A percentile compares a stretch with the other conserved stretches of the same genome.
These are phyloP conservation scores for Geoglossum glabrum DNA, from an alignment of 495 filamentous ascomycete species.

Conservation along the genomic window DNA sequence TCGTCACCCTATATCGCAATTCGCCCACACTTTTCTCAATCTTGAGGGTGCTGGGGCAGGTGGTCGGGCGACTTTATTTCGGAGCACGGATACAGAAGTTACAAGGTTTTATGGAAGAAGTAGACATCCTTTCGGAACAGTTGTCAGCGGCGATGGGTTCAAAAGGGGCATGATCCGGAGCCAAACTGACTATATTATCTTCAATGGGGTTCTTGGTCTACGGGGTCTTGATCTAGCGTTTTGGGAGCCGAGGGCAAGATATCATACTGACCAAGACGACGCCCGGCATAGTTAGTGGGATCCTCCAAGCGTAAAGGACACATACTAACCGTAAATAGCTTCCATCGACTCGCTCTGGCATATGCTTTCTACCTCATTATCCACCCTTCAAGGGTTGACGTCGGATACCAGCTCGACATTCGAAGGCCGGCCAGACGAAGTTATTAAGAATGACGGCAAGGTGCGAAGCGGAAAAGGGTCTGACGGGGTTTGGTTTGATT, in stretches of 20 bases:
- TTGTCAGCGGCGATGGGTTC: constrained; percentile 68
- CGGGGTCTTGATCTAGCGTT: constrained; percentile 88
- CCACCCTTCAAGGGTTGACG: constrained; percentile 48
- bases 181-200: constrained; percentile 78
- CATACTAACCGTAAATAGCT: constrained; percentile 11
- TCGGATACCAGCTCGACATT: constrained; percentile 49
- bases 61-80: constrained; percentile 69
- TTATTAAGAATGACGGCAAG: constrained; percentile 28
- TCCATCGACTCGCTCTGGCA: constrained; percentile 68
- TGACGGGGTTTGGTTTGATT: constrained; percentile 78
- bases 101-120: constrained; percentile 53
- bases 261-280: constrained; percentile 86
- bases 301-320: constrained; percentile 2
- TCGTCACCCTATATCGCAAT: constrained; percentile 54
- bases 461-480: constrained; percentile 48
- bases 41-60: constrained; percentile 91
- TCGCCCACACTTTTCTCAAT: constrained; percentile 75
- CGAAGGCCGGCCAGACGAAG: constrained; percentile 21
- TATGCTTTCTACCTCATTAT: constrained; percentile 69
- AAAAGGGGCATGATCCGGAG: constrained; percentile 54
- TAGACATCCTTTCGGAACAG: constrained; percentile 62
- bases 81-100: constrained; percentile 72
- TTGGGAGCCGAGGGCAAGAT: constrained; percentile 61
- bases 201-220: constrained; percentile 58
- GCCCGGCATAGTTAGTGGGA: constrained; percentile 34